These are phyloP conservation scores for Vaccinium macrocarpon DNA, from an alignment of 148 eudicot species.

Conservation along the genomic window DNA sequence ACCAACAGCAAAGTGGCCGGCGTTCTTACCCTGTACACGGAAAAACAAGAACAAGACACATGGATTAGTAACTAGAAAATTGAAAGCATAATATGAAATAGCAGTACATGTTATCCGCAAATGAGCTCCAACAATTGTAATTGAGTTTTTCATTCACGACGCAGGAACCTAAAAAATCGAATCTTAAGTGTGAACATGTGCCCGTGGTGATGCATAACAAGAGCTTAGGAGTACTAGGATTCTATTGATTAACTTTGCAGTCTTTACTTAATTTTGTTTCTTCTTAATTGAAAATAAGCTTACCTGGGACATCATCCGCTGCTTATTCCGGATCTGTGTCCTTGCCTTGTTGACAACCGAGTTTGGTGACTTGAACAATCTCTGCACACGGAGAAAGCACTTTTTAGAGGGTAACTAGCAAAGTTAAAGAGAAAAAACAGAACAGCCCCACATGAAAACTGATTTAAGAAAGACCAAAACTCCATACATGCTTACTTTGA, in stretches of 20 bases:
- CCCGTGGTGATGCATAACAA: background rate
- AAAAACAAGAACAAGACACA: background rate
- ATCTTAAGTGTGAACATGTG: background rate
- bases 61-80: background rate
- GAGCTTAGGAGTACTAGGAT: background rate
- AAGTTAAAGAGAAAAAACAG: background rate
- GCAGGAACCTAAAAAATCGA: background rate
- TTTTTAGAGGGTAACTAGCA: background rate
- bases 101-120: background rate
- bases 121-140: background rate
- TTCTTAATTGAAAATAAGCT: background rate
- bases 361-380: slow-evolving; percentile 76
- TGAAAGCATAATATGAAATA: background rate
- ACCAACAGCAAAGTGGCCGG: slow-evolving; percentile 52
- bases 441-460: background rate
- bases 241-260: background rate
- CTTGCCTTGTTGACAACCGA: slow-evolving; percentile 75
- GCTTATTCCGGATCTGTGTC: slow-evolving; percentile 75
- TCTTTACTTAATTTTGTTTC: background rate
- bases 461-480: background rate
- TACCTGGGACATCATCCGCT: slow-evolving; percentile 67
- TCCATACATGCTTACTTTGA: background rate
- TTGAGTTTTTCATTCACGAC: background rate
- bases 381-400: slow-evolving; percentile 36
- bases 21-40: slow-evolving; percentile 46